phyloP scores from a whole-genome alignment of 192 early-diverging fungal species.

The Spizellomyces punctatus region DNA sequence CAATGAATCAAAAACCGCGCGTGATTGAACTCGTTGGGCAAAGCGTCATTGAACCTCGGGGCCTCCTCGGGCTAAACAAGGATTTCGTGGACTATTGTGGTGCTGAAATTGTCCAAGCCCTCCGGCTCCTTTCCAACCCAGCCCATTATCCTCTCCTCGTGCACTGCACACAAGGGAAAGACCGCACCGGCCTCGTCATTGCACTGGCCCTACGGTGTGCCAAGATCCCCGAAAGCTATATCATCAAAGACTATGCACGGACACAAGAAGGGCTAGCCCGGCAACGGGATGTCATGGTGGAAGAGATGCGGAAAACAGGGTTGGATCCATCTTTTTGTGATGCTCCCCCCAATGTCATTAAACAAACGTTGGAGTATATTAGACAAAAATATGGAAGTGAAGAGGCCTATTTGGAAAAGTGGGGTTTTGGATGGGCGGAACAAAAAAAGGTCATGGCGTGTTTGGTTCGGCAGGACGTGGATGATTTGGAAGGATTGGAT shows the following conservation, averaged over 20 bases:
- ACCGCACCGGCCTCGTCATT: constrained; percentile 49
- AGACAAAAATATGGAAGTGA: constrained; percentile 25
- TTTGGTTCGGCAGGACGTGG: neutral
- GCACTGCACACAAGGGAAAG: constrained; percentile 56
- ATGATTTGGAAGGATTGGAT: no score
- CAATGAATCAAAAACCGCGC: constrained; percentile 18
- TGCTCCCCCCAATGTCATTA: constrained; percentile 25
- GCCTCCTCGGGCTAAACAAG: constrained; percentile 46
- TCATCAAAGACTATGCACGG: constrained; percentile 32
- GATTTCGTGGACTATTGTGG: constrained; percentile 42
- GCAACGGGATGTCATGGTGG: constrained; percentile 28
- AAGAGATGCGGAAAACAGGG: constrained; percentile 38
- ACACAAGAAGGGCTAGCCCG: constrained; percentile 21
- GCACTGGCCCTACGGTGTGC: constrained; percentile 25
- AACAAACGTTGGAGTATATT: constrained; percentile 27
- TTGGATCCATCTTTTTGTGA: constrained; percentile 25
- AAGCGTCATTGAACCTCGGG: constrained; percentile 35
- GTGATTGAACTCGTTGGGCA: constrained; percentile 35
- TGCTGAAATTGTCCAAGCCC: constrained; percentile 35
- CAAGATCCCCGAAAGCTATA: constrained; percentile 17
- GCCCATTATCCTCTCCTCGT: constrained; percentile 46
- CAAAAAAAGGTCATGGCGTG: constrained; percentile 12
- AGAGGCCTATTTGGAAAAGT: constrained; percentile 22
- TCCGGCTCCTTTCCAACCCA: constrained; percentile 34
- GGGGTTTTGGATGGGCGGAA: constrained; percentile 15